Base-by-base conservation (phyloP, 2,329 filamentous ascomycete species). In the Bretziella fagacearum region DNA sequence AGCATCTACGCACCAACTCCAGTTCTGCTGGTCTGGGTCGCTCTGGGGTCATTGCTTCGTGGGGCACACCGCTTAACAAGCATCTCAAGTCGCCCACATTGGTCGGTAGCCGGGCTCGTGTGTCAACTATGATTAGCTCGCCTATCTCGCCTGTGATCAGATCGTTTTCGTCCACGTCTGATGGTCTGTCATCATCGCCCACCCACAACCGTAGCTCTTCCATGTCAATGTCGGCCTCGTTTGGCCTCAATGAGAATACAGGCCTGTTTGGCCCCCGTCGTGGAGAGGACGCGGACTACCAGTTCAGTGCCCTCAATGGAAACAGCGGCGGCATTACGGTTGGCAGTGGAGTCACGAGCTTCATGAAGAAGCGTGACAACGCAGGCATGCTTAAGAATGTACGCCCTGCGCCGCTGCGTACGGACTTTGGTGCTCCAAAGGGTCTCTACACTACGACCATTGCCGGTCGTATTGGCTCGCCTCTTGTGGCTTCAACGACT, bases 1-100 rank as follows among this genome's bases (percentile, higher is more conserved):
- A 87, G 26, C 83, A 91, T 56, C 63, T 89, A 2, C 71, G 76
- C 4, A 62, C 63, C 25, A 62, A 55, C 10, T 54, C 56, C 3
- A 62, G 60, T 2, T 62, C 61, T 15, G 61, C 63, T 1, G 54
- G 56, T 51, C 60, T 60, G 30, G 53, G 57, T 13, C 55, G 59
- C 49, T 58, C 60, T 3, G 55, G 55, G 3, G 40, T 47, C 32
- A 46, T 50, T 44, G 32, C 48, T 8, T 22, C 32, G 13, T 50
- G 48, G 48, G 42, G 39, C 29, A 36, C 42, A 15, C 25, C 40
- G 7, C 33, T 50, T 22, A 40, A 65, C 51, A 56, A 59, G 53
- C 55, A 59, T 43, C 52, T 56, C 49, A 54, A 62, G 40, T 43
- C 40, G 7, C 40, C 40, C 27, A 30, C 26, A 5, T n/a, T 26